Percentiles rank a stretch among this genome's conserved stretches.
Conservation (phyloP, 1,139 yeast genomes). For the Zygosaccharomyces sapae region DNA sequence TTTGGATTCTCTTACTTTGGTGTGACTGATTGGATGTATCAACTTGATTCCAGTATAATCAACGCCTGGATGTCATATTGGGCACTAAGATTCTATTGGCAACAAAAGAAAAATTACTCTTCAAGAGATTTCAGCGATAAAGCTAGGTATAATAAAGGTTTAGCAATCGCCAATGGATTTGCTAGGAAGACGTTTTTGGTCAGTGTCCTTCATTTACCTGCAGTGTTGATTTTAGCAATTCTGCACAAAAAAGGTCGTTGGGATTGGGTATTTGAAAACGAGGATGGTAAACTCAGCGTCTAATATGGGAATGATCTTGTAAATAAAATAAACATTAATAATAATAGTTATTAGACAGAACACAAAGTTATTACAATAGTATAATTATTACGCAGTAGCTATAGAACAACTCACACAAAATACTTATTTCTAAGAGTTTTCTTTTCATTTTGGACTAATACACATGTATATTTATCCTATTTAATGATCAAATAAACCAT, state of each 20-base stretch:
- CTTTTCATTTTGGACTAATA: neutral
- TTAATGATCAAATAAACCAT: conserved; percentile 46
- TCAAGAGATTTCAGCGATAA: conserved; percentile 32
- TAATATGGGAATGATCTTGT: conserved; percentile 4
- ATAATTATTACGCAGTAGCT: too few relatives aligned
- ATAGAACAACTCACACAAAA: too few relatives aligned
- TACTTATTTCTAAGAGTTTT: neutral
- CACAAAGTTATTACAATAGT: conserved; percentile 1
- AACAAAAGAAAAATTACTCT: conserved; percentile 57
- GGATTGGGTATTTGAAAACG: conserved; percentile 58
- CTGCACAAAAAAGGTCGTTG: conserved; percentile 92
- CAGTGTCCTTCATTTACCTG: conserved; percentile 91
- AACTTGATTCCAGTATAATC: conserved; percentile 70
- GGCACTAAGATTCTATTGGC: conserved; percentile 81
- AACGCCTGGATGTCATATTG: conserved; percentile 83
- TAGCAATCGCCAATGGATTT: conserved; percentile 54
- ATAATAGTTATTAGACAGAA: conserved; percentile 4
- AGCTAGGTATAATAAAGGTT: conserved; percentile 50
- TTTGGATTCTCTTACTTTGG: conserved; percentile 74
- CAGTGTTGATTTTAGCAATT: conserved; percentile 84
- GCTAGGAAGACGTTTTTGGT: conserved; percentile 92
- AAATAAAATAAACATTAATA: neutral
- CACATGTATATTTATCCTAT: neutral
- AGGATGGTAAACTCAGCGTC: conserved; percentile 13
- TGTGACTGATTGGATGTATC: conserved; percentile 79